Percentiles rank a stretch among this genome's conserved stretches.
These are phyloP conservation scores for Amauroascus verrucosus DNA, from an alignment of 2,329 filamentous ascomycete species.

Conservation along the genomic window DNA sequence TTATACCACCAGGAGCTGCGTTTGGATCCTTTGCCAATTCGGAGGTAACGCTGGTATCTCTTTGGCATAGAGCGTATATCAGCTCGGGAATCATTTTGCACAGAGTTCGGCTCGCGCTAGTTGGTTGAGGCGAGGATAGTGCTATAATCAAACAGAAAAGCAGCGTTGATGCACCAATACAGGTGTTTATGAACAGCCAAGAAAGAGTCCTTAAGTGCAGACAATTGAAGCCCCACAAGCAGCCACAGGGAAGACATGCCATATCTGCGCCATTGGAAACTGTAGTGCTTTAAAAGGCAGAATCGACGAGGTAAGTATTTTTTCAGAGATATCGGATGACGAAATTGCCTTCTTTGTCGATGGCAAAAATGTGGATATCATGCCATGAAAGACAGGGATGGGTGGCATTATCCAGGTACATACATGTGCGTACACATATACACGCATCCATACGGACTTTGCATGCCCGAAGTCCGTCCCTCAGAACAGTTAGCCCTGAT, in stretches of 20 bases:
- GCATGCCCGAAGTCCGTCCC: no score
- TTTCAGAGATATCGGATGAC: not conserved
- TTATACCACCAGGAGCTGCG: conserved; percentile 45
- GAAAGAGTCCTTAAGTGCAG: not conserved
- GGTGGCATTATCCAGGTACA: no score
- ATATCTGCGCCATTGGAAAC: not conserved
- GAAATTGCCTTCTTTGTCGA: not conserved
- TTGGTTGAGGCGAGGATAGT: conserved; percentile 13
- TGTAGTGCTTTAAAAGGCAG: not conserved
- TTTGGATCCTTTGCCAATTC: conserved; percentile 46
- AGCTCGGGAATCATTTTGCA: conserved; percentile 35
- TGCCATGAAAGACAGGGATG: not conserved
- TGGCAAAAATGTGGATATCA: conserved; percentile 1
- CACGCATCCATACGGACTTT: no score
- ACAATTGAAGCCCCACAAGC: not conserved
- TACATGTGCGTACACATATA: not conserved
- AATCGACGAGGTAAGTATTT: not conserved
- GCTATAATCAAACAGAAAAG: conserved; percentile 7
- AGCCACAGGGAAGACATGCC: conserved; percentile 1
- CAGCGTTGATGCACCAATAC: not conserved
- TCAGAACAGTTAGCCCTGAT: no score
- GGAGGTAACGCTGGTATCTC: conserved; percentile 47
- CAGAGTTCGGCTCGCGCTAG: conserved; percentile 15
- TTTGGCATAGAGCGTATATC: conserved; percentile 45
- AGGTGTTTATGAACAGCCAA: not conserved